Evolutionary conservation across 805 yeast genomes (phyloP), one percentile per base, ranked within the genome.

Genomic region (Isabelozyma gotoi): DNA sequence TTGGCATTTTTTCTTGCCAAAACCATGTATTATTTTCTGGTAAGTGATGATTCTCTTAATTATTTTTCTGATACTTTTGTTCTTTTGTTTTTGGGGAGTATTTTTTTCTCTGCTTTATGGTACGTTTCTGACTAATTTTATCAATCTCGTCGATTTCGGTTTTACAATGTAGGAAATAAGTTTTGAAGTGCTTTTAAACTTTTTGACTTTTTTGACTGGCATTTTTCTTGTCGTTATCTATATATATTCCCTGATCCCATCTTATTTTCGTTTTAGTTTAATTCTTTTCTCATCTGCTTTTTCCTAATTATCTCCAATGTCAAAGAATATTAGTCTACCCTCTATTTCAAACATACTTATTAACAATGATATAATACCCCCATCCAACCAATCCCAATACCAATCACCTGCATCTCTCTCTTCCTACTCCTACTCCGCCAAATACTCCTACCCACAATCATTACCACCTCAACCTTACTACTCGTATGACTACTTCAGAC

Each of bases 301-400:
- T 24, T 24, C 24, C 29, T 24, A n/a, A n/a, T n/a, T n/a, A n/a
- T 24, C 7, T 10, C n/a, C 29, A 24, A 24, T 24, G 29, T 24
- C 29, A 24, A 35, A 19, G 50, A 53, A 18, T 42, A 56, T 71
- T 11, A 61, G 67, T 19, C 63, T 71, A 51, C 76, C 75, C 8
- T 73, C 75, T 3, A 70, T 71, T 29, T 65, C 70, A n/a, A 73
- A 71, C 53, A 66, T 71, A 19, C 57, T 71, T 17, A 36, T 43
- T 45, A 19, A 20, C 7, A 20, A 20, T 24, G 16, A 20, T 15
- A 11, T 20, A 15, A 11, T 44, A 31, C 43, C 40, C 40, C 41
- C 31, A 41, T 14, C 43, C 42, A 16, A 39, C 32, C 24, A 46
- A 41, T 17, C 39, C 19, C 24, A 16, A 7, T 39, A 35, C 19